A percentile compares a stretch with the other conserved stretches of the same genome.
Conservation (phyloP, 371 early-diverging fungal genomes). For the Mucor racemosus region DNA sequence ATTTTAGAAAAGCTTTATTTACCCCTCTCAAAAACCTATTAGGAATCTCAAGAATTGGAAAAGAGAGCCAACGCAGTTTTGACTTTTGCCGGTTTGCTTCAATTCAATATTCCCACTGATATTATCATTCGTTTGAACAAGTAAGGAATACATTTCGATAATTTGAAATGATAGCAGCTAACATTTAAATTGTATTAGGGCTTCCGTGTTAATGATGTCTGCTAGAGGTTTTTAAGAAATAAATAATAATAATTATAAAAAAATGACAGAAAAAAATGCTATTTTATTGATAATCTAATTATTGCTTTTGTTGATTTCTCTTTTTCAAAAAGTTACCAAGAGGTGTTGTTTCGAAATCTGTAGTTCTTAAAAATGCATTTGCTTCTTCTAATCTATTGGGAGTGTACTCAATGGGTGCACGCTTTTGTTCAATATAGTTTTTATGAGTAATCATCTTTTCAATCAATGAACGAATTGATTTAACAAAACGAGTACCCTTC, state of each 20-base stretch:
- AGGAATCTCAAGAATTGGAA: slow-evolving; percentile 29
- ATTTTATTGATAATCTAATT: background rate
- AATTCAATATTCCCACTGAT: slow-evolving; percentile 83
- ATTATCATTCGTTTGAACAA: slow-evolving; percentile 78
- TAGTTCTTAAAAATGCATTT: slow-evolving; percentile 58
- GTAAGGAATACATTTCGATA: slow-evolving; percentile 16
- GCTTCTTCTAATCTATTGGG: slow-evolving; percentile 74
- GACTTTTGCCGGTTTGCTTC: slow-evolving; percentile 82
- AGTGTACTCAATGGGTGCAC: slow-evolving; percentile 76
- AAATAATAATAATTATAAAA: background rate
- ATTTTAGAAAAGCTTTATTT: background rate
- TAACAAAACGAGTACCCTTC: slow-evolving; percentile 69
- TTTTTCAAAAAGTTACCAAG: slow-evolving; percentile 62
- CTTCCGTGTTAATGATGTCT: background rate
- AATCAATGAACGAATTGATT: slow-evolving; percentile 75
- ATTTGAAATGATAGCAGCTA: background rate
- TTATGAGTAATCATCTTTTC: slow-evolving; percentile 86
- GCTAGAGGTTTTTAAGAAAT: background rate
- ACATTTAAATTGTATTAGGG: background rate
- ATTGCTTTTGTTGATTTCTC: slow-evolving; percentile 28
- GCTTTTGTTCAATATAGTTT: slow-evolving; percentile 75
- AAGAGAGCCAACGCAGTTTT: slow-evolving; percentile 67
- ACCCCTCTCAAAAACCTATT: background rate
- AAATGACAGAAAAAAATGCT: background rate
- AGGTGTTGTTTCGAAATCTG: slow-evolving; percentile 61